These are phyloP conservation scores for Jatropha curcas DNA, from an alignment of 345 rosid species.

Conservation along the genomic window DNA sequence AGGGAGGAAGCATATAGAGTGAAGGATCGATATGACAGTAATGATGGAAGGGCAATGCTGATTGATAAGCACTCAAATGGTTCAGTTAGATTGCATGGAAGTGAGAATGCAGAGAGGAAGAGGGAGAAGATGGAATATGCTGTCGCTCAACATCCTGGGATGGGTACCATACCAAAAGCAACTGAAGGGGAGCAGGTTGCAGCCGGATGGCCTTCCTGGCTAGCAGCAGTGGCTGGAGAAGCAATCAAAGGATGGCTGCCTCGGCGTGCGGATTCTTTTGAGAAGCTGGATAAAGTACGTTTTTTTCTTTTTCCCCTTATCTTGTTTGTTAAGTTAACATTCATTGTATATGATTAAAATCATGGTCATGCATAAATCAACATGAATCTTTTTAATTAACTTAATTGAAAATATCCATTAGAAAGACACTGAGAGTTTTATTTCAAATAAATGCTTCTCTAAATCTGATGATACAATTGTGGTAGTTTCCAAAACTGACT, in stretches of 20 bases:
- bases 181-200: conserved; percentile 93
- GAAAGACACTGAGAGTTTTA: neutral
- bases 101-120: conserved; percentile 62
- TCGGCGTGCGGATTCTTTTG: conserved; percentile 93
- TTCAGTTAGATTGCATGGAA: conserved; percentile 46
- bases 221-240: conserved; percentile 95
- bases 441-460: neutral
- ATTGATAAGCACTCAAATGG: conserved; percentile 73
- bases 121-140: conserved; percentile 60
- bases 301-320: conserved; percentile 21
- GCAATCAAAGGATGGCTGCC: conserved; percentile 97
- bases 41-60: conserved; percentile 56
- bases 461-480: neutral
- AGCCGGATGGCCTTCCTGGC: conserved; percentile 99
- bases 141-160: conserved; percentile 53
- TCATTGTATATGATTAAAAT: neutral
- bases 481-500: too few relatives aligned
- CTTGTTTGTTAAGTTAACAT: conserved; percentile 8
- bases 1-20: conserved; percentile 62
- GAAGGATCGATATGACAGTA: conserved; percentile 55
- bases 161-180: conserved; percentile 67
- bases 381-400: neutral
- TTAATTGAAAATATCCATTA: neutral
- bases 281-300: conserved; percentile 90
- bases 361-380: neutral